A percentile compares a stretch with the other conserved stretches of the same genome.
These are phyloP conservation scores for Magnolia sinica DNA, from an alignment of 164 flowering plant genomes.

Conservation along the genomic window DNA sequence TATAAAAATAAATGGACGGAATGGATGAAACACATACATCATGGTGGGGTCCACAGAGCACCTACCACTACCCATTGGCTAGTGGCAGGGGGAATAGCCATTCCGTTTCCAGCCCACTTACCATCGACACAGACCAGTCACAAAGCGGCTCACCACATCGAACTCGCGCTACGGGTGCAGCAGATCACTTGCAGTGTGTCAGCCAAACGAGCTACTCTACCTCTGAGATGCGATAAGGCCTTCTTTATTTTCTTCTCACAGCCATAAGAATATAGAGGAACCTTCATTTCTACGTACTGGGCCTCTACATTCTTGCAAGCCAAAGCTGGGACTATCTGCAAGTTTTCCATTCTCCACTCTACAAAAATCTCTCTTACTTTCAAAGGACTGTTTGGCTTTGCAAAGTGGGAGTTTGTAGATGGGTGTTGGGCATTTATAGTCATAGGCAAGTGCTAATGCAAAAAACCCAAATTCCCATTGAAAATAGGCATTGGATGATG, in stretches of 20 bases:
- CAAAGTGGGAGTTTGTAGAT: not conserved
- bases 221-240: constrained; percentile 68
- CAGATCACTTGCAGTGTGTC: not conserved
- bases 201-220: constrained; percentile 24
- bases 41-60: too few species aligned
- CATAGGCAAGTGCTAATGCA: not conserved
- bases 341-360: constrained; percentile 33
- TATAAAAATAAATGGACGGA: too few species aligned
- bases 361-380: not conserved
- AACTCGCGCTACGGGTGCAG: too few species aligned
- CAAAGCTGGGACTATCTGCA: constrained; percentile 61
- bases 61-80: too few species aligned
- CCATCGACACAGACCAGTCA: too few species aligned
- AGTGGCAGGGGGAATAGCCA: too few species aligned
- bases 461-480: not conserved
- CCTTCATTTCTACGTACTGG: constrained; percentile 91
- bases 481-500: not conserved
- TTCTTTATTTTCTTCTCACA: constrained; percentile 84
- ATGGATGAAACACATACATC: too few species aligned
- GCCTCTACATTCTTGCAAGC: constrained; percentile 69
- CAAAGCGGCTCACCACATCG: too few species aligned
- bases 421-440: not conserved
- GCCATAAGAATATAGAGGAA: constrained; percentile 79
- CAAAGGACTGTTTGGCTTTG: not conserved
- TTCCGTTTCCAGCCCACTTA: too few species aligned